Conservation (phyloP, 139 green algal genomes). For the Chara braunii region DNA sequence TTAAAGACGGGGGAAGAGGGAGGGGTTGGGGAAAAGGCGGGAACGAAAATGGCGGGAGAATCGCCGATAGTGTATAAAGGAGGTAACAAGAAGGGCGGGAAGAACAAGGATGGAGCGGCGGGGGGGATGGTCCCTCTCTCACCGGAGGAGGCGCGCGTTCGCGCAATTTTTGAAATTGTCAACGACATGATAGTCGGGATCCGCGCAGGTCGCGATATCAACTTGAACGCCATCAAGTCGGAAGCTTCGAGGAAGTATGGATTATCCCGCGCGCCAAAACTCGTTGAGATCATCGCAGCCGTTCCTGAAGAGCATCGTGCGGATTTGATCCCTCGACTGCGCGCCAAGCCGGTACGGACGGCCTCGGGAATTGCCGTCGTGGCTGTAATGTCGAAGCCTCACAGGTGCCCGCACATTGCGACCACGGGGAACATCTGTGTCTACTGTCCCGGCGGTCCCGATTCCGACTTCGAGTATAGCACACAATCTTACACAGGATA, state of each 20-base stretch:
- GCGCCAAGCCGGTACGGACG: slow-evolving; percentile 71
- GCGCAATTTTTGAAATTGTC: slow-evolving; percentile 38
- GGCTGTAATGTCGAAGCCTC: slow-evolving; percentile 97
- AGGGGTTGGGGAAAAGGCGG: too few species aligned
- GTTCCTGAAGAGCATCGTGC: slow-evolving; percentile 82
- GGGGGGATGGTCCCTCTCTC: slow-evolving; percentile 23
- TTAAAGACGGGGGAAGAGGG: too few species aligned
- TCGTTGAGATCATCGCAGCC: slow-evolving; percentile 95
- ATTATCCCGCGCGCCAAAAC: slow-evolving; percentile 67
- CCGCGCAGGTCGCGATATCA: slow-evolving; percentile 31
- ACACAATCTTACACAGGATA: slow-evolving; percentile 89
- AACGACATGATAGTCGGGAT: slow-evolving; percentile 15
- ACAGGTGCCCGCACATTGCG: slow-evolving; percentile 97
- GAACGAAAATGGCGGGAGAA: too few species aligned
- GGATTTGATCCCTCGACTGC: slow-evolving; percentile 69
- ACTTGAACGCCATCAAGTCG: slow-evolving; percentile 40
- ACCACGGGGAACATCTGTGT: slow-evolving; percentile 98
- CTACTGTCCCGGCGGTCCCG: slow-evolving; percentile 93
- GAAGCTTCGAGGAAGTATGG: slow-evolving; percentile 46
- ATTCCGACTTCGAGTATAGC: slow-evolving; percentile 97
- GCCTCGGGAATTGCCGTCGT: slow-evolving; percentile 95
- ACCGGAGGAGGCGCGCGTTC: slow-evolving; percentile 29
- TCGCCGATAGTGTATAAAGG: too few species aligned
- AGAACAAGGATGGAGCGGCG: too few species aligned
- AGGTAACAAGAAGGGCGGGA: too few species aligned